Evolutionary conservation across 345 rosid genomes (phyloP), one percentile per base, ranked within the genome.

Genomic region (Sapria himalayana): DNA sequence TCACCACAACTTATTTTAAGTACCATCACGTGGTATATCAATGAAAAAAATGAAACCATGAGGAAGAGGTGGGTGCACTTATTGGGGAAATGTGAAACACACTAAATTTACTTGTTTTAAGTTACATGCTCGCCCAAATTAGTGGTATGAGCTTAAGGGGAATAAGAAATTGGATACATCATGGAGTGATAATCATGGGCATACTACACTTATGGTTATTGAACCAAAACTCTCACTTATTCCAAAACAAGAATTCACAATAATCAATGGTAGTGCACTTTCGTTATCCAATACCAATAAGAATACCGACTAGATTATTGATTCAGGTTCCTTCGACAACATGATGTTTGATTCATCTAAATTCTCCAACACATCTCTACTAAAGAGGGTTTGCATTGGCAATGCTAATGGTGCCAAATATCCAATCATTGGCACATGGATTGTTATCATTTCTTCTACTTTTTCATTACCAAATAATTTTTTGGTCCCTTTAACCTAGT

Each of bases 371-470:
- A 12, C n/a, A 1, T 29, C 11, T 4, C 1, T 9, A 19, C 48
- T 37, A 0, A 20, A 10, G 6, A 12, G 29, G 0, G 15, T 3
- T 1, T 1, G 20, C 2, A 33, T 20, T 15, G 29, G 29, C 14
- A 46, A 46, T 33, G 50, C 38, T 34, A 34, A 34, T 34, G 38
- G 38, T 5, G n/a, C 21, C 2, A 29, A 9, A n/a, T 53, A 29
- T 3, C 25, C 27, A 17, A 13, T 32, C 8, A 20, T 2, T n/a
- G n/a, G n/a, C n/a, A n/a, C n/a, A n/a, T n/a, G n/a, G n/a, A n/a
- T n/a, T n/a, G n/a, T n/a, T n/a, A 9, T 7, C 4, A 1, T 32
- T 0, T 19, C 39, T 1, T 11, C 25, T 4, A n/a, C 29, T 1
- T n/a, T 32, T 1, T 19, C 29, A 7, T 4, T 45, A 1, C 10